Evolutionary conservation across 495 filamentous ascomycete species (phyloP).

Genomic region (Tuber microsphaerosporum): DNA sequence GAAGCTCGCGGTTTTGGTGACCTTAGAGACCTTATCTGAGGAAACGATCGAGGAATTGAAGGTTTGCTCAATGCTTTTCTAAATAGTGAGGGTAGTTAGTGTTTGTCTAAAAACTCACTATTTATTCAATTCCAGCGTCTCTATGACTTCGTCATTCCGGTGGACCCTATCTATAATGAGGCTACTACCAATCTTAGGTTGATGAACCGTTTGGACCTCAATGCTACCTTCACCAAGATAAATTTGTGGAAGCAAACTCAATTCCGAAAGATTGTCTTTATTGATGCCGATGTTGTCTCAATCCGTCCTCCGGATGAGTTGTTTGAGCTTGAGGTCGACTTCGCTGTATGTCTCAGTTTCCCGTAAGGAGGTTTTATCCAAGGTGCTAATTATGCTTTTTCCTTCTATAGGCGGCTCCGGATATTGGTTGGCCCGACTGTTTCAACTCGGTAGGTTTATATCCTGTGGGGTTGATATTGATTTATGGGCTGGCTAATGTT

Average conservation of each 20-base stretch:
- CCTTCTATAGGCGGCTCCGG: constrained; percentile 61
- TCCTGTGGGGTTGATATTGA: constrained; percentile 7
- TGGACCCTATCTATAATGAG: constrained; percentile 66
- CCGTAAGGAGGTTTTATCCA: constrained; percentile 12
- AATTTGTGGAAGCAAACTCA: constrained; percentile 86
- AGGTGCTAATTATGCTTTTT: constrained; percentile 15
- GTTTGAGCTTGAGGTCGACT: constrained; percentile 64
- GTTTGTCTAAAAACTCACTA: constrained; percentile 4
- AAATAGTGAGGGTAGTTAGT: not conserved
- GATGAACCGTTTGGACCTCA: constrained; percentile 84
- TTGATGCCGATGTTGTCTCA: constrained; percentile 85
- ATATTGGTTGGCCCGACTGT: constrained; percentile 95
- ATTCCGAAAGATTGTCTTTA: constrained; percentile 81
- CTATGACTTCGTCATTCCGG: constrained; percentile 84
- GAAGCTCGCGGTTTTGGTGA: constrained; percentile 77
- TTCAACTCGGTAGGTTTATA: constrained; percentile 65
- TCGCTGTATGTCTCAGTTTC: constrained; percentile 44
- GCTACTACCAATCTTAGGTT: constrained; percentile 76
- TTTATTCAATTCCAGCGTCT: constrained; percentile 53
- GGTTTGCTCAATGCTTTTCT: constrained; percentile 46
- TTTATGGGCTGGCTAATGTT: constrained; percentile 23
- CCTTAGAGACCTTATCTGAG: constrained; percentile 62
- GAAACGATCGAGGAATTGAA: constrained; percentile 70
- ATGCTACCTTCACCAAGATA: constrained; percentile 93
- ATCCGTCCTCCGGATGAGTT: constrained; percentile 87